Evolutionary conservation across 169 alveolate species (phyloP).

Genomic region (Eimeria zaria): DNA sequence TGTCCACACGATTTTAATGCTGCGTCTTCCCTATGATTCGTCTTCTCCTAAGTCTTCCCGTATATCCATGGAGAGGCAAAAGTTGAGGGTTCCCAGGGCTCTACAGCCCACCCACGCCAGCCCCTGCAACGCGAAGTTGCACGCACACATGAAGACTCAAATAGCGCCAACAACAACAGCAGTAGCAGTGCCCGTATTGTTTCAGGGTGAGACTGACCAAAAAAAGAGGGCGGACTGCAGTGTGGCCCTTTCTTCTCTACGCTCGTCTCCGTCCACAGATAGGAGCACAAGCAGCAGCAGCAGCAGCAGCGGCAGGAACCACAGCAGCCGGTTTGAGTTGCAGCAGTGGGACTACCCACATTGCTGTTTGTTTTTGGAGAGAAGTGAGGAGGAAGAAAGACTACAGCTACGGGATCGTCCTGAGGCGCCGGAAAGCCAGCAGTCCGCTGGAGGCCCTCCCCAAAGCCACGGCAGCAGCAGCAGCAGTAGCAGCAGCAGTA

Average conservation of each 20-base stretch:
- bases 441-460: neutral
- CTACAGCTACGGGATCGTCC: neutral
- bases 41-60: neutral
- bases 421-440: neutral
- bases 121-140: neutral
- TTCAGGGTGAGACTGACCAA: neutral
- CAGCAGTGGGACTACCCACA: conserved; percentile 2
- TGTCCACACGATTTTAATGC: conserved; percentile 52
- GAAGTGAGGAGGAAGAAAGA: neutral
- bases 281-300: conserved; percentile 33
- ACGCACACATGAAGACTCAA: neutral
- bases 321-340: neutral
- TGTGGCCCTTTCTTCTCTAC: neutral
- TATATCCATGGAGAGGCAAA: neutral
- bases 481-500: conserved; percentile 38
- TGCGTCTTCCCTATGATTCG: conserved; percentile 53
- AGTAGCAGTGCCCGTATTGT: neutral
- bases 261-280: conserved; percentile 18
- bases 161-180: neutral
- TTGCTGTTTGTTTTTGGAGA: neutral
- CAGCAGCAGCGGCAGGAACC: neutral
- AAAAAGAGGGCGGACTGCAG: neutral
- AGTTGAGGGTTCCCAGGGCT: neutral
- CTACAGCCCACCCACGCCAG: neutral
- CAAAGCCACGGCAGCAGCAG: neutral